Evolutionary conservation across 129 eudicot species (phyloP).

Genomic region (Sambucus nigra): DNA sequence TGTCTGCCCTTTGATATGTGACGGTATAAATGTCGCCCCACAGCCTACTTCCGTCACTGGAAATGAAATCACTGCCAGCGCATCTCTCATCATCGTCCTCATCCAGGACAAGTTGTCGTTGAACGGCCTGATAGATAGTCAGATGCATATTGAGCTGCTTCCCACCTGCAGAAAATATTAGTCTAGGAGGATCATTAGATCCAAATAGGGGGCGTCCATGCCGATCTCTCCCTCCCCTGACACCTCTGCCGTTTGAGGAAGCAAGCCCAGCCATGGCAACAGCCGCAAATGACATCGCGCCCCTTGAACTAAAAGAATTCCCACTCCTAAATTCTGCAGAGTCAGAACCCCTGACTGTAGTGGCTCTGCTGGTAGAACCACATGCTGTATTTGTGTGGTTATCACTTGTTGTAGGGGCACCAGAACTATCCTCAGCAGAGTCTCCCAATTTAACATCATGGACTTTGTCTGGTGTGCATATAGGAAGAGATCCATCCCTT

Average conservation of each 20-base stretch:
- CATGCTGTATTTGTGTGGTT: conserved; percentile 49
- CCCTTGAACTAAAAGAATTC: conserved; percentile 64
- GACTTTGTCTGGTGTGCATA: conserved; percentile 74
- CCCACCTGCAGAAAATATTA: conserved; percentile 74
- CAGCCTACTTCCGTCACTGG: conserved; percentile 87
- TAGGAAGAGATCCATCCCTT: conserved; percentile 59
- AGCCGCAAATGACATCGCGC: conserved; percentile 98
- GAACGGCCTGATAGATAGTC: conserved; percentile 90
- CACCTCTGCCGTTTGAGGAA: conserved; percentile 69
- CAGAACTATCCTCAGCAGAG: conserved; percentile 54
- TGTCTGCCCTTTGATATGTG: conserved; percentile 65
- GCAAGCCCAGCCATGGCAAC: conserved; percentile 98
- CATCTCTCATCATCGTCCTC: conserved; percentile 65
- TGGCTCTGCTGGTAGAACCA: conserved; percentile 72
- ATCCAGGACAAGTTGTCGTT: conserved; percentile 61
- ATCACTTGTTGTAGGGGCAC: conserved; percentile 45
- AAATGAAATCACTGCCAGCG: conserved; percentile 51
- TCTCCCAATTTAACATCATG: conserved; percentile 89
- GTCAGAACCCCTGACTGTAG: conserved; percentile 42
- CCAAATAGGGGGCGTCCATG: conserved; percentile 51
- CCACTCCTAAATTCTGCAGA: conserved; percentile 47
- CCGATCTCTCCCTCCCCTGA: conserved; percentile 56
- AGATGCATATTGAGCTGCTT: conserved; percentile 67
- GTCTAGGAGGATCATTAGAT: conserved; percentile 47
- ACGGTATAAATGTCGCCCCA: conserved; percentile 82